Percentiles rank a stretch among this genome's conserved stretches.
These are phyloP conservation scores for Aspergillus heteromorphus DNA, from an alignment of 495 filamentous ascomycete species.

Conservation along the genomic window DNA sequence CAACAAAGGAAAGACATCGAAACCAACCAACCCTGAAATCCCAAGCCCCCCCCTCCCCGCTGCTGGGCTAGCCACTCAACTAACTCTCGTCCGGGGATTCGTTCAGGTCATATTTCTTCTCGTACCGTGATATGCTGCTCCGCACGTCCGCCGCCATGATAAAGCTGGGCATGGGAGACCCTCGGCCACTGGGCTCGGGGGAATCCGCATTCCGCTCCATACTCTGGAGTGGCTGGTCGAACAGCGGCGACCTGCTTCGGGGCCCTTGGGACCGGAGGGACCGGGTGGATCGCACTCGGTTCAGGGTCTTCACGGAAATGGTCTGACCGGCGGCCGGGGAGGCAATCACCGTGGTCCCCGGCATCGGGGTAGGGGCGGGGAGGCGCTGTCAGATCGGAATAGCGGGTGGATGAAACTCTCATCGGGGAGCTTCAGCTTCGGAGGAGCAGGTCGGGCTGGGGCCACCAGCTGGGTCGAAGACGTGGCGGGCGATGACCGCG, in stretches of 20 bases:
- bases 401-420: conserved; percentile 82
- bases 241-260: conserved; percentile 23
- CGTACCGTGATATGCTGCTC: conserved; percentile 21
- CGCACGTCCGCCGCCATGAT: conserved; percentile 22
- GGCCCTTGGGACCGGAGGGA: conserved; percentile 36
- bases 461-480: conserved; percentile 19
- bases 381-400: conserved; percentile 70
- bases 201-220: neutral
- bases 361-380: conserved; percentile 59
- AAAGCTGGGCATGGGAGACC: conserved; percentile 9
- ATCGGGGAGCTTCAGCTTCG: conserved; percentile 25
- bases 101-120: conserved; percentile 27
- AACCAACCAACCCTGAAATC: neutral
- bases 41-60: neutral
- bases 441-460: conserved; percentile 5
- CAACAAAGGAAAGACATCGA: conserved; percentile 2
- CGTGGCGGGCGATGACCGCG: conserved; percentile 14
- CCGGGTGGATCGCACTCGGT: conserved; percentile 63
- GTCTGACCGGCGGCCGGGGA: conserved; percentile 64
- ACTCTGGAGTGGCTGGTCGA: conserved; percentile 6
- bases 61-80: neutral
- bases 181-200: neutral
- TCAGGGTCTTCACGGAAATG: conserved; percentile 55
- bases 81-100: conserved; percentile 28
- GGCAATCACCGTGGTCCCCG: conserved; percentile 66